Conservation (phyloP, 164 flowering plant species). For the Buxus sempervirens region DNA sequence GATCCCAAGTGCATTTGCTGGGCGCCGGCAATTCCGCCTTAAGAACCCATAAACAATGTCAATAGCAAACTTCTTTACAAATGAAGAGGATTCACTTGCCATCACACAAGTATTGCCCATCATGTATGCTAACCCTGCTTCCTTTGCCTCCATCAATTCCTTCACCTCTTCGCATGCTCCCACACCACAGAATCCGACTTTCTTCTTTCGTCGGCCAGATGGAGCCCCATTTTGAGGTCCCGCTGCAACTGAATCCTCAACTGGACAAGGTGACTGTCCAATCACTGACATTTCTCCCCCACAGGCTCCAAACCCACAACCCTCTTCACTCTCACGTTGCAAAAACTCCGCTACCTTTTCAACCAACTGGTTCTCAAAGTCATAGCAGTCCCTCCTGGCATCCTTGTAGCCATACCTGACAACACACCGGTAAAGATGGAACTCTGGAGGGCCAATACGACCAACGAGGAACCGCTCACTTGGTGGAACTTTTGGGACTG, state of each 20-base stretch:
- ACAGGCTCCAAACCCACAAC: slow-evolving; percentile 5
- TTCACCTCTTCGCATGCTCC: slow-evolving; percentile 30
- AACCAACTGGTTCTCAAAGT: slow-evolving; percentile 37
- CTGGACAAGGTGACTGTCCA: slow-evolving; percentile 10
- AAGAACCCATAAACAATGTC: slow-evolving; percentile 47
- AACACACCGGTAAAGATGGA: slow-evolving; percentile 31
- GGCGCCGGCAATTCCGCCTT: slow-evolving; percentile 45
- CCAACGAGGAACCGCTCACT: slow-evolving; percentile 34
- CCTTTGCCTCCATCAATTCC: slow-evolving; percentile 40
- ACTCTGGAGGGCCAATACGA: slow-evolving; percentile 40
- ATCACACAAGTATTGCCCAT: slow-evolving; percentile 46
- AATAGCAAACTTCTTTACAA: slow-evolving; percentile 43
- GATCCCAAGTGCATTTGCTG: slow-evolving; percentile 41
- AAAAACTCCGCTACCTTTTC: slow-evolving; percentile 36
- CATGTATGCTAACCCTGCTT: slow-evolving; percentile 57
- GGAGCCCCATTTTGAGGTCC: slow-evolving; percentile 1
- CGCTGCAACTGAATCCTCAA: slow-evolving; percentile 7
- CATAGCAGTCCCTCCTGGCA: slow-evolving; percentile 23
- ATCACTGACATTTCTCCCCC: slow-evolving; percentile 4
- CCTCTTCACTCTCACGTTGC: slow-evolving; percentile 13
- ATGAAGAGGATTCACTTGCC: slow-evolving; percentile 41
- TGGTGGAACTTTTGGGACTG: slow-evolving; percentile 35
- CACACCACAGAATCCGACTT: slow-evolving; percentile 20
- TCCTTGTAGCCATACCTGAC: slow-evolving; percentile 47
- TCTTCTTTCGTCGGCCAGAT: slow-evolving; percentile 18